Evolutionary conservation across 495 filamentous ascomycete species (phyloP).

Genomic region (Talaromyces wortmannii): DNA sequence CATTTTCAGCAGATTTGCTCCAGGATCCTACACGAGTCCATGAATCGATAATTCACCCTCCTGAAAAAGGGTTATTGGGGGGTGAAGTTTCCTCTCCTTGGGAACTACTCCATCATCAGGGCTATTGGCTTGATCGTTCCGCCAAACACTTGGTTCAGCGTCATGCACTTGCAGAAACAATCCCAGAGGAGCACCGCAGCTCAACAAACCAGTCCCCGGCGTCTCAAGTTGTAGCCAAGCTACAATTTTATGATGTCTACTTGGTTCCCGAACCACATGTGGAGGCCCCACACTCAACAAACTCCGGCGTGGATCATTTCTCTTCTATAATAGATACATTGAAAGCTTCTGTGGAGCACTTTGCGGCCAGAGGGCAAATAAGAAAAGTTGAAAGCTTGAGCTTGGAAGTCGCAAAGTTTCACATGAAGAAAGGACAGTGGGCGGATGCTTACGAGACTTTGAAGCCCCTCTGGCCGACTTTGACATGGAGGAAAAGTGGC

Average conservation of each 20-base stretch:
- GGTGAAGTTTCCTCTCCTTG: conserved; percentile 64
- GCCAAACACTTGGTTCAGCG: conserved; percentile 58
- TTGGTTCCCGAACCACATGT: conserved; percentile 70
- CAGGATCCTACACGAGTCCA: conserved; percentile 12
- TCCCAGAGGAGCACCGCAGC: conserved; percentile 67
- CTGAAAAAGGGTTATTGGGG: conserved; percentile 61
- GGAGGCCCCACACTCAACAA: conserved; percentile 54
- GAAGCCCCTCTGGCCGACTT: conserved; percentile 61
- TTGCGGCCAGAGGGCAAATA: conserved; percentile 52
- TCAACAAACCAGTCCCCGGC: conserved; percentile 61
- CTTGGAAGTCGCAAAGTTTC: conserved; percentile 62
- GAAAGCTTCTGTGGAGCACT: conserved; percentile 56
- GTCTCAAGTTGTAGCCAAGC: conserved; percentile 58
- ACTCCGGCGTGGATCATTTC: conserved; percentile 55
- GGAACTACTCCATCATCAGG: conserved; percentile 78
- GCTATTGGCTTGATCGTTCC: conserved; percentile 76
- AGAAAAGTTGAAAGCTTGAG: conserved; percentile 62
- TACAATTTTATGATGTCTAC: conserved; percentile 76
- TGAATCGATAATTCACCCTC: conserved; percentile 43
- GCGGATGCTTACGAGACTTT: conserved; percentile 59
- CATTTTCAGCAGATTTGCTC: conserved; percentile 19
- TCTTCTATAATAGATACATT: conserved; percentile 53
- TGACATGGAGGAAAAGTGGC: conserved; percentile 68
- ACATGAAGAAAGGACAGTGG: conserved; percentile 57
- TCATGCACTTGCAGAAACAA: conserved; percentile 53